Conservation (phyloP, 2,329 filamentous ascomycete genomes). For the Colletotrichum chlorophyti region DNA sequence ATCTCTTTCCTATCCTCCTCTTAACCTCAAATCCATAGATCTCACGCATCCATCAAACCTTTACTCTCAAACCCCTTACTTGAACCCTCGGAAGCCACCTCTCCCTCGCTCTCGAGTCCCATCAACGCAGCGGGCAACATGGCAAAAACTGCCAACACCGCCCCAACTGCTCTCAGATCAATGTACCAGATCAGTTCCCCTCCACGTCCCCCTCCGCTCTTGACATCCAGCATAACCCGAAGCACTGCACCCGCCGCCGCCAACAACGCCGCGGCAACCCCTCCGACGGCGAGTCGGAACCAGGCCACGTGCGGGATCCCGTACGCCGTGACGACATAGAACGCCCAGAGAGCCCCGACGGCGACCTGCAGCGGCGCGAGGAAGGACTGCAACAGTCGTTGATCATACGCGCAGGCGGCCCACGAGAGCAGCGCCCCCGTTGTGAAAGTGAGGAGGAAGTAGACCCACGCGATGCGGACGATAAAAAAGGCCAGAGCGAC, state of each 20-base stretch:
- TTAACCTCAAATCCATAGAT: not conserved
- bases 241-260: not conserved
- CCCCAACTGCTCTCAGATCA: slow-evolving; percentile 4
- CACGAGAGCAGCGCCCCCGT: slow-evolving; percentile 30
- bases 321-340: slow-evolving; percentile 9
- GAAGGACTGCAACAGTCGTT: not conserved
- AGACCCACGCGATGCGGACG: slow-evolving; percentile 38
- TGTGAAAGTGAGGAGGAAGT: slow-evolving; percentile 37
- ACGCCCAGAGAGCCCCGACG: slow-evolving; percentile 5
- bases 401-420: not conserved
- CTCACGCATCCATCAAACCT: not conserved
- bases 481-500: slow-evolving; percentile 43
- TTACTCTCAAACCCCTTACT: not conserved
- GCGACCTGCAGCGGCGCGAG: not conserved
- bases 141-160: not conserved
- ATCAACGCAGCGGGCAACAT: slow-evolving; percentile 19
- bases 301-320: slow-evolving; percentile 22
- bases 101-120: not conserved
- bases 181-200: no score
- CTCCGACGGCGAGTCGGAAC: slow-evolving; percentile 22
- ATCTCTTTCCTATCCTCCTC: not conserved
- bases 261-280: slow-evolving; percentile 7
- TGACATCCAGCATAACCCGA: not conserved
- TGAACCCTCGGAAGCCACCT: not conserved
- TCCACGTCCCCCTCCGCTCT: not conserved